Evolutionary conservation across 2,329 filamentous ascomycete genomes (phyloP), one percentile per base, ranked within the genome.

Genomic region (Penicillium rolfsii): DNA sequence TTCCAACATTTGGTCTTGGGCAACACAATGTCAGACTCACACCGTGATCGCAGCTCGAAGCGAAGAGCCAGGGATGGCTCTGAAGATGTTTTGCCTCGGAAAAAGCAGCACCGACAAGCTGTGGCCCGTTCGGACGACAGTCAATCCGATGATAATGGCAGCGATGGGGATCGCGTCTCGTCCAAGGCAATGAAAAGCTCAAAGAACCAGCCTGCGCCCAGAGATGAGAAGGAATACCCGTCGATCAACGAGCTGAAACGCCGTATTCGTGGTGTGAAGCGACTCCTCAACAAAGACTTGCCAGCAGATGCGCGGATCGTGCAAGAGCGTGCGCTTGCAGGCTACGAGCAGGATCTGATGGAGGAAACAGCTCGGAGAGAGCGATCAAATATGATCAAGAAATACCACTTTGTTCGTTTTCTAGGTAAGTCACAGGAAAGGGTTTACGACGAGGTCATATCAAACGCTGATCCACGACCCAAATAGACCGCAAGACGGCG

Each of bases 351-450:
- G 55, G 86, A 88, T 64, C 72, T 89, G 55, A 78, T 76, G 16
- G 78, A 81, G 26, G 79, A 81, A 58, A 78, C 81, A 58, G 72
- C 74, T 26, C 81, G 82, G 56, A 79, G 84, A 66, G 76, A 81
- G 66, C 79, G 80, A 65, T 80, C 79, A 52, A 82, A 83, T 61
- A 82, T 87, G 77, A 87, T 88, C 61, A 79, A 80, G 60, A 83
- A 82, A 70, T 89, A 87, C 70, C 86, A 89, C 70, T 87, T 87
- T 75, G 82, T 88, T n/a, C 76, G 86, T n/a, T 89, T 89, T 70
- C 82, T 89, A 63, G 86, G 77, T 79, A 70, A 41, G 71, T 64
- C 22, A 9, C 36, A 12, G 33, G 43, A 35, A 7, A 26, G 28
- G 2, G 22, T 24, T 19, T n/a, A 55, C 36, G 40, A 55, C 33